Base-by-base conservation (phyloP, 768 basidiomycete species). In the Phallus indusiatus region DNA sequence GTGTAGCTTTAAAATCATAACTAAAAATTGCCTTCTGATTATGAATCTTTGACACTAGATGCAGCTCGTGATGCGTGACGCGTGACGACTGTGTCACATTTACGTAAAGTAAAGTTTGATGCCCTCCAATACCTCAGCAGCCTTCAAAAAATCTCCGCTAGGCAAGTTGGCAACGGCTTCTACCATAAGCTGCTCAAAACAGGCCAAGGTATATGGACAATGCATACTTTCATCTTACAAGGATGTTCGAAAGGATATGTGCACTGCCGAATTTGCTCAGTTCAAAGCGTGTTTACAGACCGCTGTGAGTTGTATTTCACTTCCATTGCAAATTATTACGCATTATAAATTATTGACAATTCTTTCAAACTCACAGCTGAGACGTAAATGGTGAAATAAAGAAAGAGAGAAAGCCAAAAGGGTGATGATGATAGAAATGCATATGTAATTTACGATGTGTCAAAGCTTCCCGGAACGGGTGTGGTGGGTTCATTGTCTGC, bases 171-270 rank as follows among this genome's bases (percentile, higher is more conserved):
- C 88, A n/a, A 63, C 81, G 18, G 82, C 86, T 63, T 79, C 88
- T 2, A 89, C 87, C 1, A 77, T 78, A 2, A 88, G 87, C 16
- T 90, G 89, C 65, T 74, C 86, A 9, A 62, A 76, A 7, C 81
- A 93, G 67, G 93, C 94, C 24, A 70, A 81, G 3, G 76, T 72
- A 5, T 99, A 99, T 69, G 95, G 92, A 21, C 86, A 86, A 75
- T 99, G 95, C 72, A 84, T 98, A 50, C 75, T 87, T 28, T 80
- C 82, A 1, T 81, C 81, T 4, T 95, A 96, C 70, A 82, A 82
- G 28, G 95, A 98, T 62, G 86, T 92, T 5, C 81, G 75, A 61
- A 88, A 87, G 69, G 89, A 90, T 64, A 81, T 83, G 65, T 99
- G 95, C 74, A 81, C 81, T 54, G 79, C 80, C 1, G 92, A 97